These are phyloP conservation scores for Ganoderma multipileum DNA, from an alignment of 1,284 basidiomycete genomes.

Conservation along the genomic window DNA sequence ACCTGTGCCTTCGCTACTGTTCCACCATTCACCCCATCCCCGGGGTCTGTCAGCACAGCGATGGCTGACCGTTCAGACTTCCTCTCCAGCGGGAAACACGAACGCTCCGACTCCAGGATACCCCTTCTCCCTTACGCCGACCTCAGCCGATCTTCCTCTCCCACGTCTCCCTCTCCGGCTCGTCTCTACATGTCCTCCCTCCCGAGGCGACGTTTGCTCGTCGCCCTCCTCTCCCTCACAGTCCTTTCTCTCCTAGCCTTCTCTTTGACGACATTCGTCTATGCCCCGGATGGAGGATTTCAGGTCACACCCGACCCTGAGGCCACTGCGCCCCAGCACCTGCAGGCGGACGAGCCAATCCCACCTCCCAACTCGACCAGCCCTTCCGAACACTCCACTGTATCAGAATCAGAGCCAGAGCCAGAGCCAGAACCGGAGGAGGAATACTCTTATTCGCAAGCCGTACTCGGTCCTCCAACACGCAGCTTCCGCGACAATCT, in stretches of 20 bases:
- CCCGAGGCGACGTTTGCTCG: constrained; percentile 34
- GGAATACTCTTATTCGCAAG: constrained; percentile 33
- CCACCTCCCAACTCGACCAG: background rate
- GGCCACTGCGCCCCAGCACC: constrained; percentile 33
- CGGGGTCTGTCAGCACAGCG: constrained; percentile 4
- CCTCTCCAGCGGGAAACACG: constrained; percentile 15
- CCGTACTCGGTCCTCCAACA: constrained; percentile 57
- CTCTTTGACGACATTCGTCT: constrained; percentile 27
- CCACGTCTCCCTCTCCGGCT: constrained; percentile 21
- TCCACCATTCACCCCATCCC: background rate
- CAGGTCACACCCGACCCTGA: constrained; percentile 27
- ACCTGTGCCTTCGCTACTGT: background rate
- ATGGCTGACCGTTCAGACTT: constrained; percentile 20
- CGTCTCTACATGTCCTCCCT: constrained; percentile 21
- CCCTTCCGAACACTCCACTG: background rate
- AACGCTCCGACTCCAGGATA: constrained; percentile 36
- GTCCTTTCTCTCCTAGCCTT: constrained; percentile 43
- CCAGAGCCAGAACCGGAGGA: constrained; percentile 35
- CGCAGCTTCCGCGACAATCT: constrained; percentile 64
- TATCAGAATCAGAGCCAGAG: constrained; percentile 13
- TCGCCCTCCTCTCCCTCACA: constrained; percentile 40
- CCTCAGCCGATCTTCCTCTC: constrained; percentile 25
- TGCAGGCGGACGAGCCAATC: background rate
- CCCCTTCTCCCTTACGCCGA: constrained; percentile 38
- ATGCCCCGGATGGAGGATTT: background rate